Conservation (phyloP, 352 stramenopile species). For the Lagenidium sp. region DNA sequence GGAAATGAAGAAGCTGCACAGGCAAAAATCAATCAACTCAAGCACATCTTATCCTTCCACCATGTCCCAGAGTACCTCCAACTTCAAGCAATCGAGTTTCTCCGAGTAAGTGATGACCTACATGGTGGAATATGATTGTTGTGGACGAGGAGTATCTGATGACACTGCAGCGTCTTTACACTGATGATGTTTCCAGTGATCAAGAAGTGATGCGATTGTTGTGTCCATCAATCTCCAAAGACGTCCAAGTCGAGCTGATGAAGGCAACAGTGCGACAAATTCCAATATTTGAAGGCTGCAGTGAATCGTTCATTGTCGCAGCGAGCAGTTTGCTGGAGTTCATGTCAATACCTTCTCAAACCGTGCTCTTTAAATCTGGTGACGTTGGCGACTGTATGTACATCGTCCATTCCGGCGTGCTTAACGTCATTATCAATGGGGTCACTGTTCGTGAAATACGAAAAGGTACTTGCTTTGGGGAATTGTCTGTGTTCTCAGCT, state of each 20-base stretch:
- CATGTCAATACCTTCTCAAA: constrained; percentile 47
- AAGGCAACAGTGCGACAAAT: constrained; percentile 36
- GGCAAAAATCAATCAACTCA: constrained; percentile 62
- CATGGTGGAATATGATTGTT: neutral
- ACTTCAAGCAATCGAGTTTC: constrained; percentile 52
- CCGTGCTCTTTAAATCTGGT: constrained; percentile 36
- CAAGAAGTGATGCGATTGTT: constrained; percentile 56
- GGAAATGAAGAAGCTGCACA: constrained; percentile 45
- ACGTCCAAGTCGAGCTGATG: constrained; percentile 67
- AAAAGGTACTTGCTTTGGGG: constrained; percentile 62
- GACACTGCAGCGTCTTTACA: constrained; percentile 40
- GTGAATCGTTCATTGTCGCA: constrained; percentile 40
- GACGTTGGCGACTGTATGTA: constrained; percentile 68
- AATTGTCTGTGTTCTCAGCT: constrained; percentile 61
- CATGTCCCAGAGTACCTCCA: constrained; percentile 46
- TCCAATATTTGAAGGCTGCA: constrained; percentile 49
- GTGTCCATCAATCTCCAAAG: constrained; percentile 62
- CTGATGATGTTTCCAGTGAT: constrained; percentile 60
- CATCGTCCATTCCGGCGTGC: constrained; percentile 61
- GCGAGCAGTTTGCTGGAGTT: constrained; percentile 60
- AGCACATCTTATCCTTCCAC: constrained; percentile 63
- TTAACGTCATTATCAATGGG: constrained; percentile 43
- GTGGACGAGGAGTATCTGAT: no score
- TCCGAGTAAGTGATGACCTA: constrained; percentile 21
- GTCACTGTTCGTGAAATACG: constrained; percentile 61